Evolutionary conservation across 176 grass and related monocot species (phyloP).

Genomic region (Musa itinerans): DNA sequence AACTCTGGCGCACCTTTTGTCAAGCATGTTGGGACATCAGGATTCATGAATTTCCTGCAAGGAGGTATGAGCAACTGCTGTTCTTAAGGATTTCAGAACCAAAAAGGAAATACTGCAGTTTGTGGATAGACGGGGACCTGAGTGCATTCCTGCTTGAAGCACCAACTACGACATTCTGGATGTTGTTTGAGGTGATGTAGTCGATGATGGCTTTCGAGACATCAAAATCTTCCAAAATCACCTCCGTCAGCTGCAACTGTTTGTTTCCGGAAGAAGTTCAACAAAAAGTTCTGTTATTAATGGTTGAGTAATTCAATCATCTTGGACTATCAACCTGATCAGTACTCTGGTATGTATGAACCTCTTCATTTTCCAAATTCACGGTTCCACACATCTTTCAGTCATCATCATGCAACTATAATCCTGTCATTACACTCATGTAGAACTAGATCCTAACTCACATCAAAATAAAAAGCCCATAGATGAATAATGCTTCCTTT

Average conservation of each 20-base stretch:
- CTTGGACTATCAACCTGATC: no score
- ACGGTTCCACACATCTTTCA: no score
- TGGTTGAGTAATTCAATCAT: no score
- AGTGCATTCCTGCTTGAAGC: constrained; percentile 57
- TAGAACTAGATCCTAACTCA: no score
- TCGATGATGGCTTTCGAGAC: constrained; percentile 60
- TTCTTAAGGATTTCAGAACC: not conserved
- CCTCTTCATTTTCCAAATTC: no score
- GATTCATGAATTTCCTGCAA: constrained; percentile 72
- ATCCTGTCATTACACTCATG: no score
- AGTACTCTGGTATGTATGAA: no score
- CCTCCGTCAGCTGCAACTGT: constrained; percentile 52
- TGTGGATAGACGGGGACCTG: constrained; percentile 10
- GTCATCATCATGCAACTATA: no score
- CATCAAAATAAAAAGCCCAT: no score
- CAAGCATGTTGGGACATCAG: constrained; percentile 68
- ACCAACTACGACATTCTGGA: constrained; percentile 68
- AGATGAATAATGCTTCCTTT: no score
- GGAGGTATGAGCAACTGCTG: not conserved
- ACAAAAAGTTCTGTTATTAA: not conserved
- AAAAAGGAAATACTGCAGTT: not conserved
- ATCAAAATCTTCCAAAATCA: constrained; percentile 70
- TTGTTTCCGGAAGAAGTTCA: constrained; percentile 6
- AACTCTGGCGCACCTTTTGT: constrained; percentile 75
- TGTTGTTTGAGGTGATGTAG: constrained; percentile 47